Evolutionary conservation across 2,329 filamentous ascomycete genomes (phyloP), one percentile per base, ranked within the genome.

Genomic region (Plectosphaerella plurivora): DNA sequence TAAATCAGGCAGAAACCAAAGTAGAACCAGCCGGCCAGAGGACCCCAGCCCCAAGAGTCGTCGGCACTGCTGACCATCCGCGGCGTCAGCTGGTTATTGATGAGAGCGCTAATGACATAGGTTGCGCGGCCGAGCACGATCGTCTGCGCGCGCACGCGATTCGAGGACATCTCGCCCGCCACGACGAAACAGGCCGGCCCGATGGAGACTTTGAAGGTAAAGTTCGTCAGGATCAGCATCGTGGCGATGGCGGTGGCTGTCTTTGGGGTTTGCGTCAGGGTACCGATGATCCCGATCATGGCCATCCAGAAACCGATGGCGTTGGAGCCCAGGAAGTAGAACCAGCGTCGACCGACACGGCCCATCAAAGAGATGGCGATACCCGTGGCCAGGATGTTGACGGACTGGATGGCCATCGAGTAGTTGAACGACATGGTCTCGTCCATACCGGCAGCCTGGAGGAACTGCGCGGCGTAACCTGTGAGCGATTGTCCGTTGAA

Each of bases 331-430:
- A 55, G 60, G 20, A 77, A 65, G 51, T 73, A 70, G 37, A 75
- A 64, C 4, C 61, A 63, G 14, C 72, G 67, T 2, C 73, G 69
- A 15, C 73, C 73, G 35, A 74, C 63, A 1, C 60, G 57, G 3
- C 60, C 64, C 65, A 70, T 71, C 1, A 71, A 57, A 1, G 41
- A 12, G 61, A 73, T 76, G 4, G 73, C 74, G 3, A 67, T 53
- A 11, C 61, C 62, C 0, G 73, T 76, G 12, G 69, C 72, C 0
- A 73, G 37, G 28, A 75, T 71, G 42, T 71, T 73, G 48, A 75
- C 66, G 0, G 70, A 70, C 20, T 73, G 78, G 54, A 82, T 70
- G 9, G 72, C 74, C 58, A 82, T 80, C 51, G 73, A 71, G 57
- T 60, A 68, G 55, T 61, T 68, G 58, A 71, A 72, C 0, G 68